Base-by-base conservation (phyloP, 1,139 yeast species). In the Kodamaea alishanica region DNA sequence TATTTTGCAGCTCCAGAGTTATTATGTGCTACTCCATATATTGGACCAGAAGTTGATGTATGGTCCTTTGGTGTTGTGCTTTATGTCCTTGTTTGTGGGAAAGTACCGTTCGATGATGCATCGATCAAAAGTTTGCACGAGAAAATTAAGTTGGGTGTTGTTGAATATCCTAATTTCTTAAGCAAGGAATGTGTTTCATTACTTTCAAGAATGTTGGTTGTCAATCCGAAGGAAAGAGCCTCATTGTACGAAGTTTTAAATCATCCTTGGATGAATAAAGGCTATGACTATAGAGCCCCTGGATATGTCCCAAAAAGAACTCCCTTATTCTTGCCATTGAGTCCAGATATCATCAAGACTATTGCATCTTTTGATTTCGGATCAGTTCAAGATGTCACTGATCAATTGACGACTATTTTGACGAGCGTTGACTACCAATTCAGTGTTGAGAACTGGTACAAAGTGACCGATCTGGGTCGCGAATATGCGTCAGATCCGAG, bases 1-100 rank as follows among this genome's bases (percentile, higher is more conserved):
- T 94, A 94, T 61, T 94, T 92, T 73, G 99, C 98, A 1, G 98
- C 99, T 0, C 99, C 99, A 0, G 99, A 94, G 60, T 72, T 94
- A 49, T 71, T 94, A 43, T 84, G 87, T 45, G 98, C 97, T 0
- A 81, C 82, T 48, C 97, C 97, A 0, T 94, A 94, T 55, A 71
- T 78, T 27, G 99, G 98, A 0, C 98, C 98, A 0, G 98, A 94
- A 60, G 97, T 94, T 35, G 99, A 92, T 58, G 84, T 92, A 24
- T 92, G 99, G 99, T 87, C 96, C 5, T 90, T 90, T 70, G 99
- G 98, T 43, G 96, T 92, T 34, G 97, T 92, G 0, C 66, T 94
- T 28, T 92, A 88, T 56, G 99, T 92, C 11, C 68, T 94, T 46
- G 96, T 92, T 2, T 90, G 97, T 59, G 99, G 99, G 39, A 90